phyloP scores from a whole-genome alignment of 2,329 filamentous ascomycete species.

The Rhynchosporium graminicola region DNA sequence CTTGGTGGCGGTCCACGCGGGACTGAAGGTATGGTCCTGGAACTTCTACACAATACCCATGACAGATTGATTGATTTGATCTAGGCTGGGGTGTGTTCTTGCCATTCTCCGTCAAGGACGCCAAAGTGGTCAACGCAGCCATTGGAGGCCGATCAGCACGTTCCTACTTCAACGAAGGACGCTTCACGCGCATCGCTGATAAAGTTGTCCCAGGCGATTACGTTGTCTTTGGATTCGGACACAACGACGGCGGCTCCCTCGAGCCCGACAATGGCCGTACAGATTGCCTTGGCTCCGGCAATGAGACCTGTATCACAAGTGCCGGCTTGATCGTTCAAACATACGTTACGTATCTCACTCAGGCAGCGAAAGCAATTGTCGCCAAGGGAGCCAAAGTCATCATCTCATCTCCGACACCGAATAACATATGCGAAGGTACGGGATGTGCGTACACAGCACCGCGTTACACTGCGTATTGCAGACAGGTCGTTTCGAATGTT shows the following conservation, averaged over 20 bases:
- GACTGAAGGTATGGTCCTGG: conserved; percentile 43
- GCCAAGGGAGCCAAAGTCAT: conserved; percentile 62
- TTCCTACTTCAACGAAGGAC: conserved; percentile 66
- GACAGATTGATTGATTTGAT: conserved; percentile 24
- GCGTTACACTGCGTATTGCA: conserved; percentile 59
- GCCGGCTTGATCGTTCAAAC: conserved; percentile 52
- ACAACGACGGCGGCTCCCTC: conserved; percentile 65
- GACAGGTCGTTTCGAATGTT: conserved; percentile 45
- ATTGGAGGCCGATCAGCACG: conserved; percentile 66
- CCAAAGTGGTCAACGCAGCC: conserved; percentile 62
- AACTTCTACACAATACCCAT: neutral
- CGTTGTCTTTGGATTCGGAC: conserved; percentile 63
- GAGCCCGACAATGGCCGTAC: conserved; percentile 62
- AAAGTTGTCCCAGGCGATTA: conserved; percentile 42
- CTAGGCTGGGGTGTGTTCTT: conserved; percentile 66
- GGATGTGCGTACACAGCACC: conserved; percentile 48
- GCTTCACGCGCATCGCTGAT: conserved; percentile 59
- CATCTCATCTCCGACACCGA: conserved; percentile 60
- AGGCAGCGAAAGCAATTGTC: conserved; percentile 37
- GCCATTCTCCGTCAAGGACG: conserved; percentile 49
- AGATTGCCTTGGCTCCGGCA: conserved; percentile 50
- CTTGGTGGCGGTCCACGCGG: conserved; percentile 47
- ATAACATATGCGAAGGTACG: conserved; percentile 63
- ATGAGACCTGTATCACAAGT: conserved; percentile 48
- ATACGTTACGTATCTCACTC: conserved; percentile 36